Percentiles rank a stretch among this genome's conserved stretches.
These are phyloP conservation scores for Scedosporium boydii DNA, from an alignment of 2,329 filamentous ascomycete genomes.

Conservation along the genomic window DNA sequence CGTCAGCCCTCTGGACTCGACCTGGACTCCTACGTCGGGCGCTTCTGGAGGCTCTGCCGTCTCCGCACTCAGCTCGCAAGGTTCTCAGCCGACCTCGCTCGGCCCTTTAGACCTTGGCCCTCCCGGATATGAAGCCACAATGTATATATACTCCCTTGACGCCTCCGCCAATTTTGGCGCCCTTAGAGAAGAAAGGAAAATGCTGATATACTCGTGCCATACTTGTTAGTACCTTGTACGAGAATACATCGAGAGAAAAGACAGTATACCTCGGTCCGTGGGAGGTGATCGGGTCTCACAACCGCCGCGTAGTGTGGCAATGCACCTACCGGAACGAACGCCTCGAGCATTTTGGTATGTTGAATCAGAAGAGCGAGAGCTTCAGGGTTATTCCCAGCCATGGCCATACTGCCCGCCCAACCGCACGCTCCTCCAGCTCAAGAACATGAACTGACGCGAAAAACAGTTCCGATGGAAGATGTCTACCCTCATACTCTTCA, in stretches of 20 bases:
- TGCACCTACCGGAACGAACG: conserved; percentile 42
- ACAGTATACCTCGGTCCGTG: conserved; percentile 44
- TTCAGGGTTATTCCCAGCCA: background rate
- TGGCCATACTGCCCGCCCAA: background rate
- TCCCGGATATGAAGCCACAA: conserved; percentile 44
- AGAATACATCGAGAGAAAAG: conserved; percentile 36
- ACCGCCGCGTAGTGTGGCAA: conserved; percentile 41
- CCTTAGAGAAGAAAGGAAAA: too few species aligned
- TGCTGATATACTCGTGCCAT: background rate
- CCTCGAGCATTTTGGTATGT: conserved; percentile 40
- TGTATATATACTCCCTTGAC: conserved; percentile 26
- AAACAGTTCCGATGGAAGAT: conserved; percentile 36
- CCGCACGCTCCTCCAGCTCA: conserved; percentile 6
- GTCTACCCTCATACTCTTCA: conserved; percentile 40
- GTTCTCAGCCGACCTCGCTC: conserved; percentile 30
- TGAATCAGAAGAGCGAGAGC: background rate
- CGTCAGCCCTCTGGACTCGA: conserved; percentile 32
- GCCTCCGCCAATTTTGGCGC: background rate
- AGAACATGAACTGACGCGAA: background rate
- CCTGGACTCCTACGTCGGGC: conserved; percentile 25
- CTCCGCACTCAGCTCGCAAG: conserved; percentile 29
- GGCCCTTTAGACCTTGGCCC: conserved; percentile 40
- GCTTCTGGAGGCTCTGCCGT: conserved; percentile 30
- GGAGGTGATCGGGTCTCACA: conserved; percentile 37
- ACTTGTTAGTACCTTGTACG: conserved; percentile 35